Percentiles rank a stretch among this genome's conserved stretches.
These are phyloP conservation scores for Suhomyces anneliseae DNA, from an alignment of 1,139 yeast species.

Conservation along the genomic window DNA sequence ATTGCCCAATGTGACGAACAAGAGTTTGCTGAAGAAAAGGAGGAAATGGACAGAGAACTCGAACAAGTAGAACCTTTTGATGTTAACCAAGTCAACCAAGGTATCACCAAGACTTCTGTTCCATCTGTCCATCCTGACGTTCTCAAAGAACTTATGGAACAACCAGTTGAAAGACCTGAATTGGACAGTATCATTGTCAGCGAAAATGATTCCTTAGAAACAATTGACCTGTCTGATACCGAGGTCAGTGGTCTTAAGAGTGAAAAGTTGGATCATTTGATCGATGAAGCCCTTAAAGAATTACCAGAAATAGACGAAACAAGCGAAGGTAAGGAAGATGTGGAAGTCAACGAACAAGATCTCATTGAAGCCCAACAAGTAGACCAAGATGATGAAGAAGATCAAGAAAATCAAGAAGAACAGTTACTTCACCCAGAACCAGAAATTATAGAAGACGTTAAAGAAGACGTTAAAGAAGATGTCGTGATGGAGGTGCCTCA, in stretches of 20 bases:
- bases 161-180: not conserved
- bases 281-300: conserved; percentile 2
- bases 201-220: conserved; percentile 7
- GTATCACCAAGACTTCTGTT: too few relatives aligned
- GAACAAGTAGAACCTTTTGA: not conserved
- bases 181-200: not conserved
- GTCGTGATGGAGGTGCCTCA: too few relatives aligned
- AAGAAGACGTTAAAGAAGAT: too few relatives aligned
- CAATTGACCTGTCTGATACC: not conserved
- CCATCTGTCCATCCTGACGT: not conserved
- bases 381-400: too few relatives aligned
- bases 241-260: not conserved
- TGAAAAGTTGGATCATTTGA: conserved; percentile 1
- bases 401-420: too few relatives aligned
- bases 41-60: not conserved
- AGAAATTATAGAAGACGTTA: too few relatives aligned
- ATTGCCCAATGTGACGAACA: too few relatives aligned
- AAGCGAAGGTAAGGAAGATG: not conserved
- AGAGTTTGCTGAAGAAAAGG: not conserved
- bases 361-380: too few relatives aligned
- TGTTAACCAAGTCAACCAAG: too few relatives aligned
- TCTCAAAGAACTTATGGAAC: not conserved
- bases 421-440: too few relatives aligned
- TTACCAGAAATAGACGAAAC: not conserved
- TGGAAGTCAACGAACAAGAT: too few relatives aligned